phyloP scores from a whole-genome alignment of 164 flowering plant species.

The Echeveria elegans region DNA sequence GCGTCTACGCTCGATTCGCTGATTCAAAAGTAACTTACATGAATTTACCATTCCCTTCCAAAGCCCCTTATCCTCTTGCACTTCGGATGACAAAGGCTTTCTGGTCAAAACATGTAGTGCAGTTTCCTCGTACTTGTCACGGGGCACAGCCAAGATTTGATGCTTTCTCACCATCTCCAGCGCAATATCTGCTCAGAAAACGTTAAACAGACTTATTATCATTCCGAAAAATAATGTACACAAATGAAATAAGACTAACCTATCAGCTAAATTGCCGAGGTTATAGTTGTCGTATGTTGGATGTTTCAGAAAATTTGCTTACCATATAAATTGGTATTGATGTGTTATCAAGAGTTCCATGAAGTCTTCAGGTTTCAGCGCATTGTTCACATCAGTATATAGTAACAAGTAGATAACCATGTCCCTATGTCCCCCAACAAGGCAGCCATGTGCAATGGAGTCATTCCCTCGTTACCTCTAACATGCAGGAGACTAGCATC shows the following conservation, averaged over 20 bases:
- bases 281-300: background rate
- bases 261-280: background rate
- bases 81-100: slow-evolving; percentile 8
- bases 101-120: slow-evolving; percentile 35
- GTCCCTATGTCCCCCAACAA: slow-evolving; percentile 19
- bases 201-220: too few relatives aligned
- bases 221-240: too few relatives aligned
- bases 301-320: background rate
- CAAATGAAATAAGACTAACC: background rate
- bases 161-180: slow-evolving; percentile 12
- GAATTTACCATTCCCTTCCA: slow-evolving; percentile 16
- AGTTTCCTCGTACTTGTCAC: slow-evolving; percentile 24
- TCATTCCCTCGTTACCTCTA: slow-evolving; percentile 12
- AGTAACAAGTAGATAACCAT: slow-evolving; percentile 25
- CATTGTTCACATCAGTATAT: slow-evolving; percentile 8
- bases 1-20: background rate
- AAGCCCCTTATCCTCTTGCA: background rate
- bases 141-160: slow-evolving; percentile 15
- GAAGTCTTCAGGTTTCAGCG: slow-evolving; percentile 9
- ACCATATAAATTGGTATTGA: slow-evolving; percentile 20
- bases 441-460: slow-evolving; percentile 28
- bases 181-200: slow-evolving; percentile 23
- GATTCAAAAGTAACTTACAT: slow-evolving; percentile 11
- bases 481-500: slow-evolving; percentile 13
- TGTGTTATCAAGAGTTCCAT: slow-evolving; percentile 17